phyloP scores from a whole-genome alignment of 305 asterid genomes.

The Coffea humblotiana region DNA sequence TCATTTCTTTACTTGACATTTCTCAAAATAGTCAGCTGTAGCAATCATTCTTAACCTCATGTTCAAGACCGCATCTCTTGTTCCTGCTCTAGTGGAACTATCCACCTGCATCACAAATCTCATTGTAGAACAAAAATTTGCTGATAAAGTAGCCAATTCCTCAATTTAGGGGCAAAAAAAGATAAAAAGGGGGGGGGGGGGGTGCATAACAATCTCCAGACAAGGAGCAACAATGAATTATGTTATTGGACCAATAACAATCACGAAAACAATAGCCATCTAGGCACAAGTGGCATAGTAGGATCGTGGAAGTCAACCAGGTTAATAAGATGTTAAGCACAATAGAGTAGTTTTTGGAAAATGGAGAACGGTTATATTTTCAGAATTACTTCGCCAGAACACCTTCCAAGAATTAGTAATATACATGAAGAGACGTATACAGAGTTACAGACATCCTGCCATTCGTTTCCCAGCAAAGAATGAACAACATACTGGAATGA shows the following conservation, averaged over 20 bases:
- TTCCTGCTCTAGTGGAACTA: background rate
- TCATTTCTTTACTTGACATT: background rate
- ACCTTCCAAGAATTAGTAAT: background rate
- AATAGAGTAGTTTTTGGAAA: background rate
- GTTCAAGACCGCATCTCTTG: background rate
- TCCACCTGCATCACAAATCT: background rate
- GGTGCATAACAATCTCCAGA: background rate
- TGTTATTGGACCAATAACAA: background rate
- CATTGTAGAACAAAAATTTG: background rate
- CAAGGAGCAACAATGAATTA: background rate
- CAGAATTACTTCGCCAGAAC: background rate
- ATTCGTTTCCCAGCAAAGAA: background rate
- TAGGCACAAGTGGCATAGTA: background rate
- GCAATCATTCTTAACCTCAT: background rate
- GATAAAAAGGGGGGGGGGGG: background rate
- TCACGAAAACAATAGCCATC: background rate
- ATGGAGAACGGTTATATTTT: too few species aligned
- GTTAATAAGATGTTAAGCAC: background rate
- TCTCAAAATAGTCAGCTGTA: background rate
- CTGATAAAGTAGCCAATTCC: background rate
- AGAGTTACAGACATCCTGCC: background rate
- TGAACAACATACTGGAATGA: constrained; percentile 7
- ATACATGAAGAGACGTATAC: background rate
- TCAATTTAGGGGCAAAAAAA: background rate
- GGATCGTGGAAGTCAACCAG: background rate